phyloP scores from a whole-genome alignment of 73 alveolate species.

The Tetrahymena elliotti region DNA sequence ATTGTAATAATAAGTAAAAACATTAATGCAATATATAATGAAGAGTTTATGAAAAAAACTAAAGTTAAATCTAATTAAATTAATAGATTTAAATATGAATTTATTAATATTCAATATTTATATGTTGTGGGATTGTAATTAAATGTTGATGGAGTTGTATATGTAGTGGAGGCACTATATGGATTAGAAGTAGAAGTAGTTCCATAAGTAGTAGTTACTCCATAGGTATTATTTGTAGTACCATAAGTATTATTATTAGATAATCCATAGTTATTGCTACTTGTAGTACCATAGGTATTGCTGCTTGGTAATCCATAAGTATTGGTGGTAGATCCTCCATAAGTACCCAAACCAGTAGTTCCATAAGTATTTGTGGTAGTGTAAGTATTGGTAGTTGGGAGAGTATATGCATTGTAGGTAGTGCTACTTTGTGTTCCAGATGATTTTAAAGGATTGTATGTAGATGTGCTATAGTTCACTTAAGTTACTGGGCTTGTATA shows the following conservation, averaged over 20 bases:
- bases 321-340: not conserved
- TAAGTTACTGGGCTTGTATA: not conserved
- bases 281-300: not conserved
- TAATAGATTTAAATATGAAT: not conserved
- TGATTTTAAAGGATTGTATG: not conserved
- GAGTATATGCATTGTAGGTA: not conserved
- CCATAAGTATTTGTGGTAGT: not conserved
- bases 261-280: not conserved
- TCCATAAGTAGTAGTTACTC: not conserved
- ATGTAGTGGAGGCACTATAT: not conserved
- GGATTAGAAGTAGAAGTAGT: not conserved
- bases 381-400: not conserved
- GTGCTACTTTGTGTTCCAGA: not conserved
- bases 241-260: not conserved
- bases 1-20: not conserved
- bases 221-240: not conserved
- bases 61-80: not conserved
- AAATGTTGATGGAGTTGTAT: not conserved
- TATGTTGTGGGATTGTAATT: not conserved
- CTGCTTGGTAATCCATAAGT: not conserved
- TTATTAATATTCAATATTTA: not conserved
- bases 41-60: not conserved
- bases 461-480: not conserved
- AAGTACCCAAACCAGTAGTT: not conserved
- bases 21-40: not conserved